These are phyloP conservation scores for Aspergillus nanangensis DNA, from an alignment of 495 filamentous ascomycete genomes.

Conservation along the genomic window DNA sequence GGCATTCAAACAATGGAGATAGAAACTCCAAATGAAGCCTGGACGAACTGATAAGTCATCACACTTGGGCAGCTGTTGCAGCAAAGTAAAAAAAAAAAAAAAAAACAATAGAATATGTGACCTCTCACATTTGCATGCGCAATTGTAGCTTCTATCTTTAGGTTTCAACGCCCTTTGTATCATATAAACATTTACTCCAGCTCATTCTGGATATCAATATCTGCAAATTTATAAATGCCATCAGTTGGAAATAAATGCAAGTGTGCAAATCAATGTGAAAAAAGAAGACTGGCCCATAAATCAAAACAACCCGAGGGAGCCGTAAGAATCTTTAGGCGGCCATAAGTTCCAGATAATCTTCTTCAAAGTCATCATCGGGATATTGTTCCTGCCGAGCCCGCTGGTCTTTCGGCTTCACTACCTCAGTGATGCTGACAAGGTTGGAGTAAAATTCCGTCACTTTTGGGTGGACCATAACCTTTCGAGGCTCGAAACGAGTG, in stretches of 20 bases:
- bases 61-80: neutral
- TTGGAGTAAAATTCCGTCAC: constrained; percentile 82
- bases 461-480: constrained; percentile 90
- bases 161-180: neutral
- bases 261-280: too few species aligned
- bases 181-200: neutral
- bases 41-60: too few species aligned
- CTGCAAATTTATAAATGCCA: neutral
- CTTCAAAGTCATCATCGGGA: constrained; percentile 9
- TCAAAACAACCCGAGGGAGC: too few species aligned
- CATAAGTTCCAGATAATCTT: constrained; percentile 1
- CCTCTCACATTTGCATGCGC: neutral
- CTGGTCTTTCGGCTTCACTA: constrained; percentile 26
- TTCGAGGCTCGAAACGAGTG: constrained; percentile 77
- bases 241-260: neutral
- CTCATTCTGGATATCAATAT: constrained; percentile 2
- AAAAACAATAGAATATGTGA: neutral
- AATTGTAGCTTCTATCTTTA: neutral
- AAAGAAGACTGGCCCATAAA: too few species aligned
- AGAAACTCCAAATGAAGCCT: neutral
- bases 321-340: neutral
- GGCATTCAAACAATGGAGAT: neutral
- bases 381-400: neutral
- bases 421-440: constrained; percentile 52
- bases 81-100: too few species aligned